Percentiles rank a stretch among this genome's conserved stretches.
Conservation (phyloP, 108 stramenopile species). For the Nitzschia sp. region DNA sequence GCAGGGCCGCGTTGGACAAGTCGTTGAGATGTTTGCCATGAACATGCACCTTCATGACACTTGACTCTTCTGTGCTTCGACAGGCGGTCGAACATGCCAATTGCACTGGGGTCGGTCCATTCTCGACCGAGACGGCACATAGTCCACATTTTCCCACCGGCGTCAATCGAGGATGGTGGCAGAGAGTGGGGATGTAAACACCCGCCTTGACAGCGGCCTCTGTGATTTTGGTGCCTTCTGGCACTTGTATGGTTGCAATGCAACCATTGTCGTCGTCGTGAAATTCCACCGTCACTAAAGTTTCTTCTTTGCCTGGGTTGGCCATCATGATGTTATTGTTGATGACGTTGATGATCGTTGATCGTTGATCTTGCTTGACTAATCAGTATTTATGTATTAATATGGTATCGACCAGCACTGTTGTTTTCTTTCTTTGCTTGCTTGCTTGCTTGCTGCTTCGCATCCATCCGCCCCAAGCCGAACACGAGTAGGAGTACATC, state of each 20-base stretch:
- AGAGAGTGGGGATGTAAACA: slow-evolving; percentile 42
- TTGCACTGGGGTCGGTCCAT: slow-evolving; percentile 27
- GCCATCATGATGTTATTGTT: slow-evolving; percentile 5
- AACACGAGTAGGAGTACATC: too few relatives aligned
- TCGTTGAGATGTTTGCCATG: slow-evolving; percentile 5
- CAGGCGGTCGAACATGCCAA: slow-evolving; percentile 16
- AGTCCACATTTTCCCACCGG: slow-evolving; percentile 46
- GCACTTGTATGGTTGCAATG: background rate
- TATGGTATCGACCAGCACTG: too few relatives aligned
- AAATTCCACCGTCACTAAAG: slow-evolving; percentile 10
- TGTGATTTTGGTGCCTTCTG: slow-evolving; percentile 13
- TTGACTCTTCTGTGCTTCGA: background rate
- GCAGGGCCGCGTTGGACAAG: slow-evolving; percentile 11
- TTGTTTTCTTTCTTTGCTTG: too few relatives aligned
- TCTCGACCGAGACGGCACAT: slow-evolving; percentile 47
- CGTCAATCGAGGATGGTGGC: slow-evolving; percentile 46
- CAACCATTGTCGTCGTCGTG: slow-evolving; percentile 2
- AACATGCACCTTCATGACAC: slow-evolving; percentile 3
- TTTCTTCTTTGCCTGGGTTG: background rate
- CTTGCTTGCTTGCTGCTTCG: too few relatives aligned
- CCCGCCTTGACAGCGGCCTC: slow-evolving; percentile 14
- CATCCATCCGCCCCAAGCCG: too few relatives aligned
- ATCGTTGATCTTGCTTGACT: background rate
- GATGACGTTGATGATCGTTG: background rate
- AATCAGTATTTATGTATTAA: too few relatives aligned